A percentile compares a stretch with the other conserved stretches of the same genome.
These are phyloP conservation scores for Pythium dissimile DNA, from an alignment of 352 stramenopile species.

Conservation along the genomic window DNA sequence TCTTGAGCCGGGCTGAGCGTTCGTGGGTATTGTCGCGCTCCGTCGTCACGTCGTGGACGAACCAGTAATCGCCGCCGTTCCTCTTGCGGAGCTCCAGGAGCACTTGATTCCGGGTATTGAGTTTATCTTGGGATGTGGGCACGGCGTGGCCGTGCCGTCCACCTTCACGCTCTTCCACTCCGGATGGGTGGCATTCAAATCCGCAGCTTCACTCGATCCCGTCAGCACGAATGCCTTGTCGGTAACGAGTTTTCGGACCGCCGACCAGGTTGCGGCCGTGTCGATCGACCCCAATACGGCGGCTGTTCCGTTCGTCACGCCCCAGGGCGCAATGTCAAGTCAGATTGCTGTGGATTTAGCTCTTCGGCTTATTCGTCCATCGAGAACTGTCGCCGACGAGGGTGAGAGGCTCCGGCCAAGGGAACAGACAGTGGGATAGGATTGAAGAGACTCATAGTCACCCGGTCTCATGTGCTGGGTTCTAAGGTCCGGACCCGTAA, in stretches of 20 bases:
- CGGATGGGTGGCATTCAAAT: background rate
- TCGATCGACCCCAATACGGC: background rate
- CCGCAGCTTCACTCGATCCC: background rate
- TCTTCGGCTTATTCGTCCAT: background rate
- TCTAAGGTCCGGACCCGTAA: too few species aligned
- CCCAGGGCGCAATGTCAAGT: background rate
- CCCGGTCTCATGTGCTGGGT: too few species aligned
- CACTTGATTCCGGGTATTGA: background rate
- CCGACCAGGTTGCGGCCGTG: background rate
- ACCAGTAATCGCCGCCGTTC: background rate
- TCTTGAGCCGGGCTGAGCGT: constrained; percentile 1
- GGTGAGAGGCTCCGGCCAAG: too few species aligned
- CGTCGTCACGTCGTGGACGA: background rate
- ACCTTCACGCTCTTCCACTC: background rate
- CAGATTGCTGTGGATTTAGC: constrained; percentile 3
- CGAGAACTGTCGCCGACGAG: background rate
- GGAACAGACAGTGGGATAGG: too few species aligned
- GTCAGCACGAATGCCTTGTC: background rate
- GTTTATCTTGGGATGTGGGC: constrained; percentile 5
- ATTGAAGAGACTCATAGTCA: too few species aligned
- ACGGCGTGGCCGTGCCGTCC: background rate
- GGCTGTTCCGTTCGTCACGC: background rate
- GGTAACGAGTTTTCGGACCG: background rate
- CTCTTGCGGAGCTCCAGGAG: background rate
- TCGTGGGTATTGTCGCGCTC: constrained; percentile 4